Conservation (phyloP, 169 alveolate genomes). For the Cryptosporidium bovis region DNA sequence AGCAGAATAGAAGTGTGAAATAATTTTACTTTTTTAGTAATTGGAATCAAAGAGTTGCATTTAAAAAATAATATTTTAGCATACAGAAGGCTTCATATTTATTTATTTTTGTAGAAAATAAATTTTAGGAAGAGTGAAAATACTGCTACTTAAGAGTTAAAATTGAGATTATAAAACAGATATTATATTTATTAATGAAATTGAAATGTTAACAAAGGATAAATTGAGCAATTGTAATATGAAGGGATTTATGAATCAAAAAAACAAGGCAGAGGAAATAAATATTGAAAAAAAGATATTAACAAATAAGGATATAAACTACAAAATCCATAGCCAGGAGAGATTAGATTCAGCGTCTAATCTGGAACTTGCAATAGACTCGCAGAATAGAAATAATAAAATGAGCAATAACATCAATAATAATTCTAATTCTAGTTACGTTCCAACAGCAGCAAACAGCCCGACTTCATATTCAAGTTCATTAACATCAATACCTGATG, state of each 20-base stretch:
- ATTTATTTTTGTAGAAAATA: too few relatives aligned
- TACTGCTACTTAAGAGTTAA: too few relatives aligned
- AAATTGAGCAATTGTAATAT: constrained; percentile 38
- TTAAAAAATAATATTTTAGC: too few relatives aligned
- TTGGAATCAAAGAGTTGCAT: too few relatives aligned
- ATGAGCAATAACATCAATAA: not conserved
- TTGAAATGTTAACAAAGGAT: constrained; percentile 47
- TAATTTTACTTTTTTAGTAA: too few relatives aligned
- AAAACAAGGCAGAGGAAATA: constrained; percentile 30
- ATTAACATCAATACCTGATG: constrained; percentile 38
- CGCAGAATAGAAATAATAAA: not conserved
- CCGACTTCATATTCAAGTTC: constrained; percentile 73
- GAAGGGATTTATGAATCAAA: constrained; percentile 60
- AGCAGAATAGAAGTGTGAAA: too few relatives aligned
- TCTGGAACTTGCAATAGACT: constrained; percentile 8
- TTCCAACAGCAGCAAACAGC: constrained; percentile 74
- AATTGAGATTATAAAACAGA: too few relatives aligned
- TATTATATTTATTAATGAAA: too few relatives aligned
- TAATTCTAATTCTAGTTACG: constrained; percentile 1
- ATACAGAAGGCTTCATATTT: too few relatives aligned
- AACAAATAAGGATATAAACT: not conserved
- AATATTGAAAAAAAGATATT: not conserved
- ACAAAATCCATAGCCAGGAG: not conserved
- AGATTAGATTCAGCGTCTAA: constrained; percentile 21
- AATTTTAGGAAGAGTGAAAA: too few relatives aligned